Evolutionary conservation across 495 filamentous ascomycete genomes (phyloP), one percentile per base, ranked within the genome.

Genomic region (Parathielavia appendiculata): DNA sequence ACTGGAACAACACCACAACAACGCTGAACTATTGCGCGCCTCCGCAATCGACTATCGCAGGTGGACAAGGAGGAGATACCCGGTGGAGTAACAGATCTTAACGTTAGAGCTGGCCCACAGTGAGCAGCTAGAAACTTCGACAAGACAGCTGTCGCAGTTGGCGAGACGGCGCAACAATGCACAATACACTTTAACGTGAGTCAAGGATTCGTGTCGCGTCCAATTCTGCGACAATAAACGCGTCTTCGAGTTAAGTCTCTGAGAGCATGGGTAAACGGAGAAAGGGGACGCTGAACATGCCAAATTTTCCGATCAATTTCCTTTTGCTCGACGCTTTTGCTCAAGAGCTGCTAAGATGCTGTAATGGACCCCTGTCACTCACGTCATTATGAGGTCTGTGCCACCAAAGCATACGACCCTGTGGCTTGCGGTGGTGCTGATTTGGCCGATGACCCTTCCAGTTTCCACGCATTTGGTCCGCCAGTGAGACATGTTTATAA

Each of bases 311-410:
- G 26, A 30, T 30, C 45, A 52, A 58, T 52, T 53, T 58, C 49
- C 41, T 50, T 62, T 54, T 32, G 60, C 26, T 16, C 55, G 46
- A n/a, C 16, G 23, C 30, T 13, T n/a, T n/a, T 51, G 19, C 16
- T 30, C 46, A 13, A 17, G 38, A 1, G 16, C n/a, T 34, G n/a
- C 46, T 51, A 47, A 38, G 56, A 58, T 51, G 17, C 17, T 40
- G 7, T 36, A 20, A 14, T 41, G 45, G n/a, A 45, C 54, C 54
- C 35, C 41, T 30, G 12, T n/a, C 16, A 36, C 56, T 63, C 61
- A 63, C 61, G 61, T 63, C 55, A 57, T 57, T 32, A 10, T 54
- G 12, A 17, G 26, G 40, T n/a, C 17, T 17, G 17, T 46, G 53
- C 53, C n/a, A n/a, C 2, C 26, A 2, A 30, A 30, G 26, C 3